These are phyloP conservation scores for Grosmannia serpens DNA, from an alignment of 2,329 filamentous ascomycete genomes.

Conservation along the genomic window DNA sequence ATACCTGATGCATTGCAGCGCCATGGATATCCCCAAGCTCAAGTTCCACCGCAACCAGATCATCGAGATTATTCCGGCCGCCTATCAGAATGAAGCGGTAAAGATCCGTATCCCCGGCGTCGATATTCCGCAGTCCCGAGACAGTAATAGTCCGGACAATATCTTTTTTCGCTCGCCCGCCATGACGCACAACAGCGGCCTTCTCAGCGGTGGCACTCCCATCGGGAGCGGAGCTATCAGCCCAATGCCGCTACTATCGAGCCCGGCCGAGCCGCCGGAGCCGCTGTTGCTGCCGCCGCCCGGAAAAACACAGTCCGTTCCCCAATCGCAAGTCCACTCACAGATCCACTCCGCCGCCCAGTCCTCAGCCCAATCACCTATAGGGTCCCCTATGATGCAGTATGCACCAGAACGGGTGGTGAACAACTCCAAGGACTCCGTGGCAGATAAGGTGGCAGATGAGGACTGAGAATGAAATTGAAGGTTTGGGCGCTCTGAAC, in stretches of 20 bases:
- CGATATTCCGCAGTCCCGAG: constrained; percentile 20
- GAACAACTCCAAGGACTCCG: constrained; percentile 36
- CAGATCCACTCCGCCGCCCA: constrained; percentile 5
- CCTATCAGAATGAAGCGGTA: constrained; percentile 92
- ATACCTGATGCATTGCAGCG: constrained; percentile 97
- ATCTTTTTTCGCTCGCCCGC: constrained; percentile 49
- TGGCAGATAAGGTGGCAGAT: constrained; percentile 40
- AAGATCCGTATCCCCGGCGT: constrained; percentile 71
- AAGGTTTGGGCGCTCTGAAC: background rate
- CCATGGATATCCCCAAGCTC: constrained; percentile 83
- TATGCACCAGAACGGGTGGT: constrained; percentile 36
- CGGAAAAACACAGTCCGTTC: background rate
- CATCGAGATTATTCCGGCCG: constrained; percentile 95
- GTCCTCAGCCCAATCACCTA: constrained; percentile 5
- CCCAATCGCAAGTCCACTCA: constrained; percentile 5
- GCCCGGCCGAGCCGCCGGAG: constrained; percentile 31
- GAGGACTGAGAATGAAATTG: constrained; percentile 24
- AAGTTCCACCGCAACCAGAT: constrained; percentile 95
- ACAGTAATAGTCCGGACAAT: constrained; percentile 10
- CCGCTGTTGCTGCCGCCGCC: constrained; percentile 10
- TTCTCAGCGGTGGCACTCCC: background rate
- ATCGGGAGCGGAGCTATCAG: constrained; percentile 26
- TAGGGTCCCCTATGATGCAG: constrained; percentile 4
- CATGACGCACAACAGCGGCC: constrained; percentile 47
- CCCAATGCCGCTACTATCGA: constrained; percentile 37